Base-by-base conservation (phyloP, 306 rosid species). In the Geum urbanum region DNA sequence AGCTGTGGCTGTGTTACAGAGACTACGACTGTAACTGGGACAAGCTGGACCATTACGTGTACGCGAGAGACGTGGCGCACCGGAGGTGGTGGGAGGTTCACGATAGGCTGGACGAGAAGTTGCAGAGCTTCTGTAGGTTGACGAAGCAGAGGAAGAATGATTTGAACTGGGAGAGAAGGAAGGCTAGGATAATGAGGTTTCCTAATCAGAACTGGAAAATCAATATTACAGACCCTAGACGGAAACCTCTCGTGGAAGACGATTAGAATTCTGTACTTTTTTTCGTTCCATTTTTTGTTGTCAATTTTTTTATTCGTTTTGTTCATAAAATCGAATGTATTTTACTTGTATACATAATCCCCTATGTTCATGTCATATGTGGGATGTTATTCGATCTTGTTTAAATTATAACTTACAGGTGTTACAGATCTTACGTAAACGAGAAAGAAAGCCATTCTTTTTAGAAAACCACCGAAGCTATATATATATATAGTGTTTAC, bases 1-100 rank as follows among this genome's bases (percentile, higher is more conserved):
- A 94, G 85, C 98, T 97, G 0, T 94, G 97, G 98, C 78, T 79
- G 18, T 94, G 98, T 3, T 94, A 94, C 6, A 87, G 97, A 44
- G 98, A 94, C 71, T 94, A 94, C 16, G 98, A 94, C 18, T 94
- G 98, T 49, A 94, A 94, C 16, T 94, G 97, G 97, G 90, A 91
- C 46, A 71, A 79, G 9, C 72, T 41, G 22, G 88, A 85, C 35
- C 91, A 87, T 15, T 79, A 77, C 8, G 97, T 94, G 1, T 94
- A 94, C 61, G 98, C 98, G 3, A 90, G 96, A 43, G 97, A 94
- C 71, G 95, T 86, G 69, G 98, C 98, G 1, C 98, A 94, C 45
- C 59, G 13, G 55, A 77, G 86, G 65, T 94, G 98, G 98, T 94
- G 98, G 98, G 83, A 63, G 56, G 22, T 94, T 0, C 82, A 90